Evolutionary conservation across 2,329 filamentous ascomycete genomes (phyloP).

Genomic region (Eurotiales sp.): DNA sequence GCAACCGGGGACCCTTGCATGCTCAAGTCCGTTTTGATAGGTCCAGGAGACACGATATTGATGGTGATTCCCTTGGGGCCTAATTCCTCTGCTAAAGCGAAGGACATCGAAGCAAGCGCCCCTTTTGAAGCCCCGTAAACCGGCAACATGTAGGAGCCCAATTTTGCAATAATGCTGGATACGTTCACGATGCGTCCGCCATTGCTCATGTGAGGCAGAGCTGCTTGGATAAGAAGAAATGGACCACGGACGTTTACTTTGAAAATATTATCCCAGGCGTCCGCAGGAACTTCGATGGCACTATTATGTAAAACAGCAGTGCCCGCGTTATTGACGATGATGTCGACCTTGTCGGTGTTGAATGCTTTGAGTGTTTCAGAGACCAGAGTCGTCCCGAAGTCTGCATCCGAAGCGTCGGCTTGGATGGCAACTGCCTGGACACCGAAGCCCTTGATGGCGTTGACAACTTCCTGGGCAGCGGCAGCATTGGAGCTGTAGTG

Average conservation of each 20-base stretch:
- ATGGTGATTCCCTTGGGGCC: conserved; percentile 50
- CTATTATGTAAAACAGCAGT: too few relatives aligned
- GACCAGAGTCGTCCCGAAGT: too few relatives aligned
- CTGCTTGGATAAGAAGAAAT: conserved; percentile 31
- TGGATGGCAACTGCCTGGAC: too few relatives aligned
- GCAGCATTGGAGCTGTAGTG: too few relatives aligned
- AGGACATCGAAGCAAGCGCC: conserved; percentile 57
- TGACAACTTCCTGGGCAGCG: too few relatives aligned
- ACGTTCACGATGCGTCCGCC: conserved; percentile 54
- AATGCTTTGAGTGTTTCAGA: too few relatives aligned
- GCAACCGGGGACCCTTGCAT: too few relatives aligned
- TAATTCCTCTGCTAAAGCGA: conserved; percentile 57
- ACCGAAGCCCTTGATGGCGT: too few relatives aligned
- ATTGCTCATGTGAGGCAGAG: conserved; percentile 25
- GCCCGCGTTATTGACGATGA: too few relatives aligned
- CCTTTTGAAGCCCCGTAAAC: conserved; percentile 59
- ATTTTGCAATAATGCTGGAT: conserved; percentile 53
- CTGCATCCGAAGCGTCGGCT: too few relatives aligned
- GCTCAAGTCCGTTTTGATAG: conserved; percentile 35
- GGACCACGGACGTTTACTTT: conserved; percentile 21
- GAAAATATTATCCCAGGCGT: background rate
- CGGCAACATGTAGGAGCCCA: conserved; percentile 53
- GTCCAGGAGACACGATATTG: conserved; percentile 57
- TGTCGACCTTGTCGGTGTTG: too few relatives aligned
- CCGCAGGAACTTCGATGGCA: background rate